Base-by-base conservation (phyloP, 768 basidiomycete genomes). In the Pulveroboletus frians region DNA sequence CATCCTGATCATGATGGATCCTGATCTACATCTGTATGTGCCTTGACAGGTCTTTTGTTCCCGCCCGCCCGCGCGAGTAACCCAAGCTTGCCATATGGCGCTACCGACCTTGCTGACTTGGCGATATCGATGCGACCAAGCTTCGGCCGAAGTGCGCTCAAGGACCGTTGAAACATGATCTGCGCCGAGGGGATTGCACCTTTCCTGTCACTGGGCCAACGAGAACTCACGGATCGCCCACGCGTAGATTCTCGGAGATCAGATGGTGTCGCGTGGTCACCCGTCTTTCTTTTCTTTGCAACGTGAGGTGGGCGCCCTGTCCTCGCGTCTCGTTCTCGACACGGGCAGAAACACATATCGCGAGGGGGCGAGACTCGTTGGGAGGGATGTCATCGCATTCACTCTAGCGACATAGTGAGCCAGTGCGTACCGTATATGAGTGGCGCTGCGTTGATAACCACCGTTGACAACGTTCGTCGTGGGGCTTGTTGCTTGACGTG, bases 341-440 rank as follows among this genome's bases (percentile, higher is more conserved):
- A 7, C 18, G 18, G 17, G 31, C 20, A 46, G 29, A 47, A 21
- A 9, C 5, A 31, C 30, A 3, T 9, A 14, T 3, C 20, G 2
- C 21, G 17, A 41, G 45, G 39, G 21, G 0, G 3, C 34, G 1
- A 26, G 5, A 43, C 35, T 49, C 47, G 13, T 18, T 60, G 47
- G 57, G 49, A 2, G 40, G 56, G 53, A 2, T 47, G 27, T 41
- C 18, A 37, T 58, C 23, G 53, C 43, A 34, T 51, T n/a, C 43
- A 18, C 46, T n/a, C n/a, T 55, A 6, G 49, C 57, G 11, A 56
- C 53, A 1, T 58, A 49, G 53, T 56, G 21, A 47, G 51, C 40
- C 14, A 13, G 11, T 5, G 13, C 26, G 9, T 20, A 8, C 15
- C 3, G 2, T 5, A 18, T 29, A 18, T 32, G 8, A 17, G 27